Evolutionary conservation across 2,329 filamentous ascomycete species (phyloP).

Genomic region (Penicillium thymicola): DNA sequence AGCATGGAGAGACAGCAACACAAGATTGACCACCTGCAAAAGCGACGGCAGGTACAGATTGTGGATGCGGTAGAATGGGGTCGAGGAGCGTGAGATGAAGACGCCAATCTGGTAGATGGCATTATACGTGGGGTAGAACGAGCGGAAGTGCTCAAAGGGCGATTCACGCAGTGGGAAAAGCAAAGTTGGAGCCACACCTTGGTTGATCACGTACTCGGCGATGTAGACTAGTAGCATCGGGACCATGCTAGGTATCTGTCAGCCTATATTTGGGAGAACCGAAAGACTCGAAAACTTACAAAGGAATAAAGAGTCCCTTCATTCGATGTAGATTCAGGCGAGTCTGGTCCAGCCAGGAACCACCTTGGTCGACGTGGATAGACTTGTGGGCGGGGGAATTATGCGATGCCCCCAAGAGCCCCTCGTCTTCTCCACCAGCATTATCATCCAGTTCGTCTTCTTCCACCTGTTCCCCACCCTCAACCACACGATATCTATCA

Average conservation of each 20-base stretch:
- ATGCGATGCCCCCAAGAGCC: slow-evolving; percentile 27
- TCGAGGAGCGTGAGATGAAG: slow-evolving; percentile 88
- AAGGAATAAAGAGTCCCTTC: slow-evolving; percentile 67
- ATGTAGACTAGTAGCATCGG: slow-evolving; percentile 90
- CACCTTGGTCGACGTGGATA: slow-evolving; percentile 8
- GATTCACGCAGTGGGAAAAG: slow-evolving; percentile 75
- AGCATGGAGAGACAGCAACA: slow-evolving; percentile 70
- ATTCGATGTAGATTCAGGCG: slow-evolving; percentile 61
- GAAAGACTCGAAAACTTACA: slow-evolving; percentile 44
- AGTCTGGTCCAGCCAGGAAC: slow-evolving; percentile 39
- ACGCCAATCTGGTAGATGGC: slow-evolving; percentile 94
- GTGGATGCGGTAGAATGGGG: slow-evolving; percentile 79
- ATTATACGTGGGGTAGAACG: slow-evolving; percentile 92
- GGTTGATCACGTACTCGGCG: slow-evolving; percentile 96
- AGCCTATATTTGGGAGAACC: not conserved
- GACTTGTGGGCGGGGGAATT: slow-evolving; percentile 20
- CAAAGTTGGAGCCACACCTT: slow-evolving; percentile 84
- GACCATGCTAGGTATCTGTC: slow-evolving; percentile 61
- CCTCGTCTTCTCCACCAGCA: slow-evolving; percentile 26
- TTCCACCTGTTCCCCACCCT: slow-evolving; percentile 41
- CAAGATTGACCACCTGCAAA: slow-evolving; percentile 76
- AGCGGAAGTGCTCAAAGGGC: slow-evolving; percentile 76
- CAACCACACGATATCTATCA: slow-evolving; percentile 55
- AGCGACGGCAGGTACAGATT: slow-evolving; percentile 77
- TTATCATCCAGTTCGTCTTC: slow-evolving; percentile 32